Evolutionary conservation across 2,329 filamentous ascomycete genomes (phyloP).

Genomic region (Botrytis paeoniae): DNA sequence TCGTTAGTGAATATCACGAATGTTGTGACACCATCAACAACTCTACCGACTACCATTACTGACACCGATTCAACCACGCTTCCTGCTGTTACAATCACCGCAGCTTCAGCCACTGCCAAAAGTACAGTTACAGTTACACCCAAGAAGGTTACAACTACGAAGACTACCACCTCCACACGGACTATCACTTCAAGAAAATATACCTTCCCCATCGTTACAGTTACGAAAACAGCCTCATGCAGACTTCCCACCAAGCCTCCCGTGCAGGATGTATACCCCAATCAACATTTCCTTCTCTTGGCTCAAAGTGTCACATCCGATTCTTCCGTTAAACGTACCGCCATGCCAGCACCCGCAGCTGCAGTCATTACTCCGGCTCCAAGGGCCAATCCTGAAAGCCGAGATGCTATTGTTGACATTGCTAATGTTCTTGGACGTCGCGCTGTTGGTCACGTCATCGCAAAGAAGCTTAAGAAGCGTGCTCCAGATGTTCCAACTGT

Average conservation of each 20-base stretch:
- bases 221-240: constrained; percentile 14
- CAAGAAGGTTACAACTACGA: neutral
- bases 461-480: constrained; percentile 17
- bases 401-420: constrained; percentile 7
- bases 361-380: constrained; percentile 8
- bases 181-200: constrained; percentile 11
- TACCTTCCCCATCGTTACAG: constrained; percentile 5
- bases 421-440: constrained; percentile 17
- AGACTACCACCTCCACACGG: constrained; percentile 1
- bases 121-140: constrained; percentile 14
- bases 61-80: neutral
- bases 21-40: constrained; percentile 9
- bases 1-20: constrained; percentile 16
- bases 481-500: constrained; percentile 17
- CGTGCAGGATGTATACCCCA: constrained; percentile 6
- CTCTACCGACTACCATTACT: neutral
- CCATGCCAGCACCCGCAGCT: neutral
- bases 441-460: constrained; percentile 7
- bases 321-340: neutral
- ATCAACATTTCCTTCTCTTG: constrained; percentile 5
- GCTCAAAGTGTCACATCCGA: constrained; percentile 14
- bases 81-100: neutral
- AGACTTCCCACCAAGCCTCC: neutral
- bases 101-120: constrained; percentile 3
- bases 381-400: neutral